phyloP scores from a whole-genome alignment of 192 early-diverging fungal species.

The Umbelopsis isabellina region DNA sequence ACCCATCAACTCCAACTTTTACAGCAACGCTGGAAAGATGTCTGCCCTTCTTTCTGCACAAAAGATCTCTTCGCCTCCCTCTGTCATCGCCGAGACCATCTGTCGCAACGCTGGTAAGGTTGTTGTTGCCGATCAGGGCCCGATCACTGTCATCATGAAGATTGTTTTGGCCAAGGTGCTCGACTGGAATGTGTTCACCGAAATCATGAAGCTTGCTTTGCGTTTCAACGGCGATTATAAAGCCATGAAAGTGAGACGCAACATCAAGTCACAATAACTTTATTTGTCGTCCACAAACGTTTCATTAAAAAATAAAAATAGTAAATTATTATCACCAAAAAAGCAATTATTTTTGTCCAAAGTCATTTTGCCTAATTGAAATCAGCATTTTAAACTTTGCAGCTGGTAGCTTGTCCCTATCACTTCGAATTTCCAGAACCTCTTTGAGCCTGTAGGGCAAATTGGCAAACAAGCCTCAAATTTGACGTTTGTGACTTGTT shows the following conservation, averaged over 20 bases:
- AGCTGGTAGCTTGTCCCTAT: too few species aligned
- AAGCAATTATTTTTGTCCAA: too few species aligned
- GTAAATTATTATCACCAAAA: too few species aligned
- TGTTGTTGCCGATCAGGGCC: slow-evolving; percentile 54
- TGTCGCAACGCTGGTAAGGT: slow-evolving; percentile 55
- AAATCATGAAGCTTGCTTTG: slow-evolving; percentile 53
- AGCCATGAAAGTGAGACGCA: slow-evolving; percentile 45
- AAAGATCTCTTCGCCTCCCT: slow-evolving; percentile 45
- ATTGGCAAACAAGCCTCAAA: not conserved
- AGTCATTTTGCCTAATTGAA: too few species aligned
- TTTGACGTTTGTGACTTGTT: slow-evolving; percentile 13
- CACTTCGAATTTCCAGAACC: too few species aligned
- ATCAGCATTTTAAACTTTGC: too few species aligned
- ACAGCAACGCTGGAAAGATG: slow-evolving; percentile 54
- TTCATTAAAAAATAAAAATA: too few species aligned
- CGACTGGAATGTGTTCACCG: slow-evolving; percentile 61
- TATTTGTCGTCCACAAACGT: too few species aligned
- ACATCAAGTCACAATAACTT: slow-evolving; percentile 18
- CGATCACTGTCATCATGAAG: slow-evolving; percentile 50
- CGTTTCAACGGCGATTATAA: slow-evolving; percentile 52
- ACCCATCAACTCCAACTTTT: slow-evolving; percentile 61
- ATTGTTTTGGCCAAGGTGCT: slow-evolving; percentile 49
- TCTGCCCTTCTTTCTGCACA: slow-evolving; percentile 44
- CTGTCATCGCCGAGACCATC: slow-evolving; percentile 59
- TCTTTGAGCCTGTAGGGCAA: too few species aligned